These are phyloP conservation scores for Erysiphe pulchra DNA, from an alignment of 2,329 filamentous ascomycete species.

Conservation along the genomic window DNA sequence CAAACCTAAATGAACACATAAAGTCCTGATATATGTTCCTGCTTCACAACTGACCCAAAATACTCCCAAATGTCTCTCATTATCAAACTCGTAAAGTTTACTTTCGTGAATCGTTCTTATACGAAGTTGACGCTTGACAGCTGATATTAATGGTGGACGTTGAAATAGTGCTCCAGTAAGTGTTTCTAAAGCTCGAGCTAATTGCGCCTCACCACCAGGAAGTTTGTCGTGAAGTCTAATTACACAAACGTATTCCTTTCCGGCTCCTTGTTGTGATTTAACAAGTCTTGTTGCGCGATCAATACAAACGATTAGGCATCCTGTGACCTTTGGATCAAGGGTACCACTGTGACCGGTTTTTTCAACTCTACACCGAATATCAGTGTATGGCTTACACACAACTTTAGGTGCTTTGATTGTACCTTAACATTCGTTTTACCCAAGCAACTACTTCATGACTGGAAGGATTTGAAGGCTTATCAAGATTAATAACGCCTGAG, in stretches of 20 bases:
- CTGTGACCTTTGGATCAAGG: slow-evolving; percentile 92
- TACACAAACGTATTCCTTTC: slow-evolving; percentile 96
- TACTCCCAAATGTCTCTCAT: slow-evolving; percentile 85
- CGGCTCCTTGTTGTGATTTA: slow-evolving; percentile 95
- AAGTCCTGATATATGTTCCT: slow-evolving; percentile 93
- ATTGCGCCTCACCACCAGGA: slow-evolving; percentile 76
- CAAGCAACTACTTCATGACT: no score
- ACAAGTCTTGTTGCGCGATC: slow-evolving; percentile 92
- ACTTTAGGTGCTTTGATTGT: no score
- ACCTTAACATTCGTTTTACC: no score
- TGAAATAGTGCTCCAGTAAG: slow-evolving; percentile 93
- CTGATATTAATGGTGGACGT: slow-evolving; percentile 86
- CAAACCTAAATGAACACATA: slow-evolving; percentile 77
- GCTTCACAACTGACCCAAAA: slow-evolving; percentile 99
- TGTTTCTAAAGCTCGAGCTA: slow-evolving; percentile 80
- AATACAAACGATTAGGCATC: slow-evolving; percentile 82
- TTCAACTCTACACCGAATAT: no score
- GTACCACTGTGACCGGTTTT: slow-evolving; percentile 98
- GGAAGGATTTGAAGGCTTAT: no score
- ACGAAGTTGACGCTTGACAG: slow-evolving; percentile 94
- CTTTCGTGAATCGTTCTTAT: slow-evolving; percentile 95
- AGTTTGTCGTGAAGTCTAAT: slow-evolving; percentile 90
- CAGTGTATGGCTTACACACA: no score
- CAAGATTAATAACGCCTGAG: no score
- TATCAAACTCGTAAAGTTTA: slow-evolving; percentile 94